Conservation (phyloP, 1,139 yeast genomes). For the Schwanniomyces etchellsii region DNA sequence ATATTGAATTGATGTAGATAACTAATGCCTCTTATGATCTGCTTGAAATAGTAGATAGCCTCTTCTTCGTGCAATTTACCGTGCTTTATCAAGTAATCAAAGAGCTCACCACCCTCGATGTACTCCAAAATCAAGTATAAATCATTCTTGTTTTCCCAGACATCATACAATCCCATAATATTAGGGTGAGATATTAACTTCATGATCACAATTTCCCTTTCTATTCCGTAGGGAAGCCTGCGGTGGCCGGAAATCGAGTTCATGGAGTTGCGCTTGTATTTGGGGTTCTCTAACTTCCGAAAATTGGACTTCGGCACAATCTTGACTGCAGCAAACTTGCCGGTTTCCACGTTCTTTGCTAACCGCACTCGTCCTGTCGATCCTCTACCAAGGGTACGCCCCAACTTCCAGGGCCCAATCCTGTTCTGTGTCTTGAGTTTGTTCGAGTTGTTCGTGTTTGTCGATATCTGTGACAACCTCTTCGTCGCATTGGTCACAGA, state of each 20-base stretch:
- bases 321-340: slow-evolving; percentile 93
- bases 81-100: slow-evolving; percentile 81
- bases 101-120: slow-evolving; percentile 95
- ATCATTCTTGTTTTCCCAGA: slow-evolving; percentile 96
- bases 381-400: slow-evolving; percentile 91
- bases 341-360: slow-evolving; percentile 80
- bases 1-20: slow-evolving; percentile 94
- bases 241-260: slow-evolving; percentile 43
- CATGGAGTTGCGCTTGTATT: slow-evolving; percentile 27
- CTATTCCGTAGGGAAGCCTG: slow-evolving; percentile 86
- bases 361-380: slow-evolving; percentile 90
- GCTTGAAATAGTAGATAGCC: slow-evolving; percentile 86
- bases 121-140: slow-evolving; percentile 87
- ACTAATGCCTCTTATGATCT: slow-evolving; percentile 84
- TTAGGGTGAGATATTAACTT: slow-evolving; percentile 89
- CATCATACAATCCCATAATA: slow-evolving; percentile 93
- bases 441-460: slow-evolving; percentile 42
- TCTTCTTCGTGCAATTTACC: slow-evolving; percentile 87
- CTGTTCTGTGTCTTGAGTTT: slow-evolving; percentile 60
- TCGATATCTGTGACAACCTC: slow-evolving; percentile 59
- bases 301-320: slow-evolving; percentile 81
- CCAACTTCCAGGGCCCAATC: slow-evolving; percentile 96
- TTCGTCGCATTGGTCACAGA: slow-evolving; percentile 61
- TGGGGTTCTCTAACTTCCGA: slow-evolving; percentile 50
- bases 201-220: slow-evolving; percentile 91